Evolutionary conservation across 495 filamentous ascomycete species (phyloP), one percentile per base, ranked within the genome.

Genomic region (Penicillium maclennaniae): DNA sequence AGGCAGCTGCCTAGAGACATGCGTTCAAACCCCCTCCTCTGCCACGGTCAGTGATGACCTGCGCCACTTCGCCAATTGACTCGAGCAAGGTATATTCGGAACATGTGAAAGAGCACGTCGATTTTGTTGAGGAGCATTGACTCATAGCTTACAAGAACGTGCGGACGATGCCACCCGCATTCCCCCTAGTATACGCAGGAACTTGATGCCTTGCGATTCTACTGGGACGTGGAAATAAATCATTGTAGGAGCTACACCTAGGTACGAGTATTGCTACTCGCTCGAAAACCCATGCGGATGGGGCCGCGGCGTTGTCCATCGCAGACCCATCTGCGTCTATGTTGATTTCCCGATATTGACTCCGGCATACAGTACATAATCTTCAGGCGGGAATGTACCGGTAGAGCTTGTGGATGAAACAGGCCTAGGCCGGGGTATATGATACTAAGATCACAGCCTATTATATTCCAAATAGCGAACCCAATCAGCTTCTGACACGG

Each of bases 401-500:
- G 43, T 21, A 44, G 36, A 39, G 16, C 26, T 45, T 19, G 6
- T 43, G 36, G 23, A 10, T 43, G 4, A n/a, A 34, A 20, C 34
- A 23, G 16, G 8, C 54, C 34, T 20, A 17, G 28, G 12, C 39
- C 43, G 9, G 16, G 46, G 15, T 25, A 25, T 23, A 26, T 8
- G 6, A 53, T 48, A 44, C 42, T 43, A 26, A 51, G 41, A 58
- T 53, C 37, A 27, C 21, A 47, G 9, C 28, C 16, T 27, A 21
- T 43, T 41, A 47, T 51, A 7, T 37, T 19, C 17, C 23, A 23
- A 23, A 23, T 25, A 36, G n/a, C 0, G 15, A 19, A 25, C 25
- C 49, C 53, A 63, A 56, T 51, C 48, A 53, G 48, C 46, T 45
- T 51, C 53, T 45, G 54, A 57, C 51, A 55, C 61, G 54, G 57